Conservation (phyloP, 1,284 basidiomycete genomes). For the Ustilago trichophora region DNA sequence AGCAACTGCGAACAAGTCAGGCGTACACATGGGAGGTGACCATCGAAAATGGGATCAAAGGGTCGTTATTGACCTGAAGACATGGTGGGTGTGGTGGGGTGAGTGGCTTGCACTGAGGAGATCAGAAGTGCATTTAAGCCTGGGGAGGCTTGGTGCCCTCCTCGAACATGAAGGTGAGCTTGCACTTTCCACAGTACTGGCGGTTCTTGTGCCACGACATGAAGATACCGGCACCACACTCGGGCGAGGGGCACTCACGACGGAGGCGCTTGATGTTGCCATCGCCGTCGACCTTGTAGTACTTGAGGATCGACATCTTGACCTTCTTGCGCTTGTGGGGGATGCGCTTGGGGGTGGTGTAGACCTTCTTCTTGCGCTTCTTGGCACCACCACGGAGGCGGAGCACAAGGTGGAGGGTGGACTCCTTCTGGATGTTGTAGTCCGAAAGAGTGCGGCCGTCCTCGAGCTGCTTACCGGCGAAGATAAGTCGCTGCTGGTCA, state of each 20-base stretch:
- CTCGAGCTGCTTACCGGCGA: slow-evolving; percentile 93
- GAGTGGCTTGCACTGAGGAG: no score
- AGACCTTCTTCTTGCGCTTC: slow-evolving; percentile 99
- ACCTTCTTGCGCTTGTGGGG: slow-evolving; percentile 99
- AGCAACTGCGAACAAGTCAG: no score
- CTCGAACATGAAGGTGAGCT: slow-evolving; percentile 67
- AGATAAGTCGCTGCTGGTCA: slow-evolving; percentile 97
- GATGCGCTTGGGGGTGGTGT: slow-evolving; percentile 98
- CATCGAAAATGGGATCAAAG: slow-evolving; percentile 15
- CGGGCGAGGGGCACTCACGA: slow-evolving; percentile 82
- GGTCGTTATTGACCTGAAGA: slow-evolving; percentile 32
- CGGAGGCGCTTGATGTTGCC: slow-evolving; percentile 99
- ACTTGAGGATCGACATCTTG: slow-evolving; percentile 98
- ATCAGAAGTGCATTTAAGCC: slow-evolving; percentile 55
- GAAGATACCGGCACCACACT: slow-evolving; percentile 66
- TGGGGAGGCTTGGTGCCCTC: slow-evolving; percentile 62
- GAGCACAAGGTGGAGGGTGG: slow-evolving; percentile 63
- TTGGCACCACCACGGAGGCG: slow-evolving; percentile 91
- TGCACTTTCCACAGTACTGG: slow-evolving; percentile 67
- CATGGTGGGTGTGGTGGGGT: slow-evolving; percentile 18
- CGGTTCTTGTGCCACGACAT: slow-evolving; percentile 66
- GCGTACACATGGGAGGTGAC: not conserved
- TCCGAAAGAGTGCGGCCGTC: slow-evolving; percentile 69
- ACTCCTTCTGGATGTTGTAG: slow-evolving; percentile 83
- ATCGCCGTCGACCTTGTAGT: slow-evolving; percentile 99